Evolutionary conservation across 176 grass and related monocot species (phyloP).

Genomic region (Saccharum spontaneum): DNA sequence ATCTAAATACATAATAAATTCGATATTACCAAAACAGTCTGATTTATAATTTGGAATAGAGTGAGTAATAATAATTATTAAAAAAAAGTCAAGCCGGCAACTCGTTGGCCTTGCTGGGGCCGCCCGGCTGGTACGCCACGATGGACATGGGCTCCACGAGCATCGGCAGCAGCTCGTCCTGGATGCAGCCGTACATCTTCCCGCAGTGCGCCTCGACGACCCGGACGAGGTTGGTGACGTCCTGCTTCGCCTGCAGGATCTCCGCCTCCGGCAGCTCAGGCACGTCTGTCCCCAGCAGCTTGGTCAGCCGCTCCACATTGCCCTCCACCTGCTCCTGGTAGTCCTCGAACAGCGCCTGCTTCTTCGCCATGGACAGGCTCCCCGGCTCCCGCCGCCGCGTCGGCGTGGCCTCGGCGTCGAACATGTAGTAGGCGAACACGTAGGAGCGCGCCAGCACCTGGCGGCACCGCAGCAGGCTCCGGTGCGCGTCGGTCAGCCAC

Average conservation of each 20-base stretch:
- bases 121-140: conserved; percentile 26
- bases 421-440: conserved; percentile 63
- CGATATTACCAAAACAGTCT: too few species aligned
- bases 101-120: conserved; percentile 40
- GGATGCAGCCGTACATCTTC: conserved; percentile 11
- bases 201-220: background rate
- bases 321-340: conserved; percentile 41
- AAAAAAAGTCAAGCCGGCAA: background rate
- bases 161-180: conserved; percentile 41
- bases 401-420: conserved; percentile 30
- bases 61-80: too few species aligned
- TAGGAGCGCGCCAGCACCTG: conserved; percentile 42
- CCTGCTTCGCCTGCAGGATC: background rate
- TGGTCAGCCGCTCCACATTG: conserved; percentile 37
- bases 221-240: background rate
- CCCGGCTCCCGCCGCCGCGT: background rate
- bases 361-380: conserved; percentile 10
- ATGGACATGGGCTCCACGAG: conserved; percentile 38
- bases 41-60: too few species aligned
- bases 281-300: background rate
- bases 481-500: conserved; percentile 26
- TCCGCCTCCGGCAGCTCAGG: background rate
- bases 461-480: conserved; percentile 31
- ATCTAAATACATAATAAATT: too few species aligned
- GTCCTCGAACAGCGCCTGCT: conserved; percentile 52